phyloP scores from a whole-genome alignment of 169 alveolate genomes.

The Cryptosporidium xiaoi region DNA sequence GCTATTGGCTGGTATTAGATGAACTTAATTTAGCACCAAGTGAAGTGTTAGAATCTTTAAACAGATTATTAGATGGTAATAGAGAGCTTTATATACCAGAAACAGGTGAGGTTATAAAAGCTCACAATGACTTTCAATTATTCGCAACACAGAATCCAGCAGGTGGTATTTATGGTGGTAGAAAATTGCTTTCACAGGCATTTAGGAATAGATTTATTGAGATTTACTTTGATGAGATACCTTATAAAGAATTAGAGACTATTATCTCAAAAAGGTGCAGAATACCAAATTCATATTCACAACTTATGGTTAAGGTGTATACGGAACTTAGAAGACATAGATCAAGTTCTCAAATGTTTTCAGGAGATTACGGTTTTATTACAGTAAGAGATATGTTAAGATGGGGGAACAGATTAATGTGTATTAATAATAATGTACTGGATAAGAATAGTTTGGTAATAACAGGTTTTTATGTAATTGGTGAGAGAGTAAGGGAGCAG shows the following conservation, averaged over 20 bases:
- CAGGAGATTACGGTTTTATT: conserved; percentile 88
- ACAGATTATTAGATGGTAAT: conserved; percentile 98
- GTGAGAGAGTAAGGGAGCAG: conserved; percentile 92
- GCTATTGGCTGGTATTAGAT: conserved; percentile 98
- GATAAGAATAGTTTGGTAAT: conserved; percentile 85
- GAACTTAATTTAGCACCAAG: conserved; percentile 99
- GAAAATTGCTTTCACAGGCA: conserved; percentile 98
- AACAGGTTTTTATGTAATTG: conserved; percentile 93
- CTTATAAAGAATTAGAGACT: conserved; percentile 90
- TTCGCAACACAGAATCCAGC: conserved; percentile 99
- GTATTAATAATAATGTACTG: conserved; percentile 17
- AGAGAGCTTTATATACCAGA: conserved; percentile 97
- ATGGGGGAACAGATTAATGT: conserved; percentile 93
- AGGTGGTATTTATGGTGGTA: conserved; percentile 97
- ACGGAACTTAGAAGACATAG: conserved; percentile 90
- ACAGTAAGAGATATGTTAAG: conserved; percentile 98
- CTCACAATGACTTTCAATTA: conserved; percentile 97
- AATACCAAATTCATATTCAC: conserved; percentile 93
- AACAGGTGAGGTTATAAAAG: conserved; percentile 93
- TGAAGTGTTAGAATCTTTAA: conserved; percentile 97
- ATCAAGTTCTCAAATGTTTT: conserved; percentile 83
- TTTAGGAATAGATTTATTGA: conserved; percentile 97
- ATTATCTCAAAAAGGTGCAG: conserved; percentile 94
- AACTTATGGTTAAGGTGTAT: conserved; percentile 92
- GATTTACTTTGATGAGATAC: conserved; percentile 92